Evolutionary conservation across 805 yeast genomes (phyloP).

Genomic region (Sugiyamaella qingdaonensis): DNA sequence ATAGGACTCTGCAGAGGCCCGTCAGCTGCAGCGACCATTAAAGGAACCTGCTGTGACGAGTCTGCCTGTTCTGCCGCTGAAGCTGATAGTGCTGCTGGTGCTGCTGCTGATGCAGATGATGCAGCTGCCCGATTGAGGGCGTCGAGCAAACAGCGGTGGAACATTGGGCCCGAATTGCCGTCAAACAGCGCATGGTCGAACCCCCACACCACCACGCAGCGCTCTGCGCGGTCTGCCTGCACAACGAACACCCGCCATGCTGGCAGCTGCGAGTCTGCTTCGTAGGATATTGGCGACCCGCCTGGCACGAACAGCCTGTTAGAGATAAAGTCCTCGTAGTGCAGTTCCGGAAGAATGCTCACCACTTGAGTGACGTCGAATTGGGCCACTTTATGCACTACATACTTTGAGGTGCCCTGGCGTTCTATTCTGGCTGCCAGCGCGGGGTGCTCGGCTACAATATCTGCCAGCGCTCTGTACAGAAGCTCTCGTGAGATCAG

Average conservation of each 20-base stretch:
- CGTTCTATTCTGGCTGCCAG: neutral
- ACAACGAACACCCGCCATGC: conserved; percentile 22
- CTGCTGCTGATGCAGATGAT: neutral
- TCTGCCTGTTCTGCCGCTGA: neutral
- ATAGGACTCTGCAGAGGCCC: neutral
- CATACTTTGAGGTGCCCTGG: neutral
- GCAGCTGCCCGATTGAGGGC: neutral
- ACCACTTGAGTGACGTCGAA: conserved; percentile 18
- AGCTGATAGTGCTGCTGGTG: neutral
- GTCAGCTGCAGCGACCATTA: neutral
- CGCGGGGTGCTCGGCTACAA: neutral
- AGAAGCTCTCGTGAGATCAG: neutral
- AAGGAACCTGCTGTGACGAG: neutral
- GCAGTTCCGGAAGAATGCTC: conserved; percentile 1
- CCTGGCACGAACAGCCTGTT: conserved; percentile 1
- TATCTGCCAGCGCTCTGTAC: neutral
- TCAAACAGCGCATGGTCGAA: conserved; percentile 25
- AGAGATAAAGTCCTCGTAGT: conserved; percentile 3
- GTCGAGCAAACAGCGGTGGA: conserved; percentile 15
- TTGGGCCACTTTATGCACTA: neutral
- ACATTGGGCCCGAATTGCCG: conserved; percentile 24
- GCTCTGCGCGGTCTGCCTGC: conserved; percentile 3
- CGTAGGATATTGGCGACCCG: conserved; percentile 1
- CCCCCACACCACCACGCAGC: conserved; percentile 14
- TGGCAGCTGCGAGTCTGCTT: conserved; percentile 7